These are phyloP conservation scores for Cornus suecica DNA, from an alignment of 148 eudicot genomes.

Conservation along the genomic window DNA sequence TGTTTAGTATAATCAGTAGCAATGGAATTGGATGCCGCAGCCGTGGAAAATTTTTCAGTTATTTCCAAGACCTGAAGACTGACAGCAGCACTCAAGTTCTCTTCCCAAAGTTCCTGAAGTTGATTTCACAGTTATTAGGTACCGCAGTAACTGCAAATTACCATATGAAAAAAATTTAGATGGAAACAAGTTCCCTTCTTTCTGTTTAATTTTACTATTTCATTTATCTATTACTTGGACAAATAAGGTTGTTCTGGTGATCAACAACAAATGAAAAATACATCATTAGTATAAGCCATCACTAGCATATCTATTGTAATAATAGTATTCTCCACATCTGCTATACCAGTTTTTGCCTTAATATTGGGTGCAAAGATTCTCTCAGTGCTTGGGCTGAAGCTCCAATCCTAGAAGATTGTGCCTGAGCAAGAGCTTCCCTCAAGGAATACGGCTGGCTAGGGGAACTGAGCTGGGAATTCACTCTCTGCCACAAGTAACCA, in stretches of 20 bases:
- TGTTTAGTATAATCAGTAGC: slow-evolving; percentile 97
- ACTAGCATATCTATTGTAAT: background rate
- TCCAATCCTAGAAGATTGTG: slow-evolving; percentile 96
- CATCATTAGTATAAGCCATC: background rate
- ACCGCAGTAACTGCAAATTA: background rate
- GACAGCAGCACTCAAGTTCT: slow-evolving; percentile 92
- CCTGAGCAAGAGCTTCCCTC: slow-evolving; percentile 98
- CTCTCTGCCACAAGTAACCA: slow-evolving; percentile 92
- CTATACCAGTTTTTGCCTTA: slow-evolving; percentile 94
- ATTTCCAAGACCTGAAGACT: slow-evolving; percentile 93
- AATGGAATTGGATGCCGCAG: slow-evolving; percentile 75
- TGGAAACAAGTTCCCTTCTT: background rate
- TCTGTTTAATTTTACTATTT: background rate
- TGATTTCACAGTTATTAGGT: slow-evolving; percentile 4
- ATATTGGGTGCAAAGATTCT: slow-evolving; percentile 93
- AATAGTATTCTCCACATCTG: slow-evolving; percentile 1
- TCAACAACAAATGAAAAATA: background rate
- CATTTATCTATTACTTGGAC: background rate
- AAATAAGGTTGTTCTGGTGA: background rate
- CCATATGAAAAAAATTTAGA: background rate
- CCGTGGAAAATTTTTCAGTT: slow-evolving; percentile 75
- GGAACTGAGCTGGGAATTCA: slow-evolving; percentile 92
- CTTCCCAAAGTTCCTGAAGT: slow-evolving; percentile 99
- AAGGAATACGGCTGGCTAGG: slow-evolving; percentile 99
- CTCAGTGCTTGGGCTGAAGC: slow-evolving; percentile 90